Evolutionary conservation across 495 filamentous ascomycete species (phyloP).

Genomic region (Penicillium coprophilum): DNA sequence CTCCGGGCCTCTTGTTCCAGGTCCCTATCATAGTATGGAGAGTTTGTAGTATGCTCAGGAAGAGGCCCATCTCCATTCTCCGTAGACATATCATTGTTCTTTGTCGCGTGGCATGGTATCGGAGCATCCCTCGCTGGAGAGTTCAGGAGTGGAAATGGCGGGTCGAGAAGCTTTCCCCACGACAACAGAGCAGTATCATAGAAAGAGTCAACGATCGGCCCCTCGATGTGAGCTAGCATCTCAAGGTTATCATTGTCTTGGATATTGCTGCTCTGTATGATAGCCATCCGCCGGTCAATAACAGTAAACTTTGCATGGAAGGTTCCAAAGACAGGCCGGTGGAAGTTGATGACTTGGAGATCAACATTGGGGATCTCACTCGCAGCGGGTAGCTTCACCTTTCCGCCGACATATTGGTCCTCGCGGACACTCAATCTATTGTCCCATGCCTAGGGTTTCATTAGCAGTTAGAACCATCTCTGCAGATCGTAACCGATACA

Average conservation of each 20-base stretch:
- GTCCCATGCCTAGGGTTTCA: conserved; percentile 43
- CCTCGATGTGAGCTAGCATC: conserved; percentile 78
- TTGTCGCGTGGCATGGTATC: conserved; percentile 24
- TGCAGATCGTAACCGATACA: neutral
- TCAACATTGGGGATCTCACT: conserved; percentile 69
- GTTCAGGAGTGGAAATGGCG: conserved; percentile 57
- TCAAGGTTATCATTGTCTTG: conserved; percentile 76
- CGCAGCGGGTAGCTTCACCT: conserved; percentile 58
- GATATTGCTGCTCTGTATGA: conserved; percentile 75
- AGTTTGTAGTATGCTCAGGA: conserved; percentile 54
- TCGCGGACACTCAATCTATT: conserved; percentile 59
- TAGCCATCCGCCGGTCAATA: conserved; percentile 65
- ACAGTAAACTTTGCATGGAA: conserved; percentile 78
- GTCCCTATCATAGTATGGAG: conserved; percentile 62
- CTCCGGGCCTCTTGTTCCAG: conserved; percentile 59
- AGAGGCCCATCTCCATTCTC: conserved; percentile 36
- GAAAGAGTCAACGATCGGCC: conserved; percentile 70
- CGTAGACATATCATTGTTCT: conserved; percentile 3
- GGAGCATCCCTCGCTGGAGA: conserved; percentile 47
- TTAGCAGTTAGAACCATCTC: conserved; percentile 20
- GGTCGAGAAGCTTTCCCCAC: conserved; percentile 64
- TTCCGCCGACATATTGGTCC: conserved; percentile 53
- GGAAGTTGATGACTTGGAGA: conserved; percentile 71
- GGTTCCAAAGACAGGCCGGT: conserved; percentile 69
- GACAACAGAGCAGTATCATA: conserved; percentile 72